These are phyloP conservation scores for Coemansia nantahalensis DNA, from an alignment of 192 early-diverging fungal genomes.

Conservation along the genomic window DNA sequence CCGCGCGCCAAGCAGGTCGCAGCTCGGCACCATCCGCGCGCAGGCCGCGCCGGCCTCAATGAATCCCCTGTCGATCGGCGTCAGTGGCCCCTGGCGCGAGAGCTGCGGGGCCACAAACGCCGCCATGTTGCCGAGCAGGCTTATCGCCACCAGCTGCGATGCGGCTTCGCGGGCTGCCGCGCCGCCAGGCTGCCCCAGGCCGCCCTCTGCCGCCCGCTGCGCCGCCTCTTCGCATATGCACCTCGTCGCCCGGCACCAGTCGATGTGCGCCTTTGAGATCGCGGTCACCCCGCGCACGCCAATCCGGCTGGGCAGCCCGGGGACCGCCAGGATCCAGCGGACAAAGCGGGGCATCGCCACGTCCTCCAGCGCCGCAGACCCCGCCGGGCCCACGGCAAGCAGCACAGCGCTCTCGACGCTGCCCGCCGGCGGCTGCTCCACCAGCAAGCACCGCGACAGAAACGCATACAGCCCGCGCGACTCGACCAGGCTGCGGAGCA, in stretches of 20 bases:
- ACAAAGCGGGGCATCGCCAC: conserved; percentile 27
- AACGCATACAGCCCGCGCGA: conserved; percentile 25
- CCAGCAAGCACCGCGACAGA: conserved; percentile 16
- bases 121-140: conserved; percentile 38
- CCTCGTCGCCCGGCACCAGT: conserved; percentile 15
- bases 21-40: conserved; percentile 21
- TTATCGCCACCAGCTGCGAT: conserved; percentile 29
- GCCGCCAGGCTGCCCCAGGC: conserved; percentile 1
- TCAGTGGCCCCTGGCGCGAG: conserved; percentile 7
- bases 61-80: conserved; percentile 13
- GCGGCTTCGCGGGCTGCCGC: not conserved
- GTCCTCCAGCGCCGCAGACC: conserved; percentile 1
- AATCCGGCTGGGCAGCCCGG: conserved; percentile 42
- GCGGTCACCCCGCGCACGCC: conserved; percentile 27
- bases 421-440: not conserved
- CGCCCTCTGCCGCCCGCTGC: not conserved
- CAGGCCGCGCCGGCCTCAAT: conserved; percentile 36
- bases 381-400: conserved; percentile 20
- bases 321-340: conserved; percentile 25
- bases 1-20: conserved; percentile 27
- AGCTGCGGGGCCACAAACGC: conserved; percentile 43
- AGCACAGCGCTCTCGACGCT: conserved; percentile 2
- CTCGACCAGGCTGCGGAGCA: conserved; percentile 16
- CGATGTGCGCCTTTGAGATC: conserved; percentile 15
- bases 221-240: conserved; percentile 9